Percentiles rank a stretch among this genome's conserved stretches.
phyloP scores from a whole-genome alignment of 1,284 basidiomycete genomes.

The Mycena citricolor region DNA sequence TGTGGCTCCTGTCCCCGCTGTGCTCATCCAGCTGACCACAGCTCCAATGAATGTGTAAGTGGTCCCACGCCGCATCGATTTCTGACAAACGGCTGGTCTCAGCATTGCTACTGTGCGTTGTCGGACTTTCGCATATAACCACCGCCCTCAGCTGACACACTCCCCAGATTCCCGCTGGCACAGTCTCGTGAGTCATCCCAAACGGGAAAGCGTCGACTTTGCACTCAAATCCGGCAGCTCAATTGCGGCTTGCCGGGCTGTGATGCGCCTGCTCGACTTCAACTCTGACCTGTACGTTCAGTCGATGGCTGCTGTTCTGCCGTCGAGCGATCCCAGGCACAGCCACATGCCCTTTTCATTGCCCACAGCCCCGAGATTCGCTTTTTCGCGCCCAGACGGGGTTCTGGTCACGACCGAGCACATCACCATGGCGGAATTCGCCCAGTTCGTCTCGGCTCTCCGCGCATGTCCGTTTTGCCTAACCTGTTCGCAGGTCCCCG shows the following conservation, averaged over 20 bases:
- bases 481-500: too few relatives aligned
- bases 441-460: conserved; percentile 27
- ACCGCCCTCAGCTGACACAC: conserved; percentile 23
- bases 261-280: conserved; percentile 61
- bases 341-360: conserved; percentile 29
- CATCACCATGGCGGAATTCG: conserved; percentile 47
- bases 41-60: conserved; percentile 69
- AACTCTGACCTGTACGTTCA: conserved; percentile 50
- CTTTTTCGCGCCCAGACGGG: conserved; percentile 43
- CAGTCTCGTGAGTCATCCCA: conserved; percentile 50
- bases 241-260: conserved; percentile 64
- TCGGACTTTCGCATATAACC: conserved; percentile 11
- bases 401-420: conserved; percentile 61
- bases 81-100: conserved; percentile 18
- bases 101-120: conserved; percentile 38
- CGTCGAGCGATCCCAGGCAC: conserved; percentile 31
- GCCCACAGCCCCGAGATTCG: conserved; percentile 28
- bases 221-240: conserved; percentile 36
- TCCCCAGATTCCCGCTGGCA: conserved; percentile 59
- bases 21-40: conserved; percentile 33
- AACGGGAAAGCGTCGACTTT: too few relatives aligned
- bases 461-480: too few relatives aligned
- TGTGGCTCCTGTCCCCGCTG: conserved; percentile 33
- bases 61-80: background rate
- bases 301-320: conserved; percentile 41